Conservation (phyloP, 805 yeast species). For the Zygotorulaspora danielsina region DNA sequence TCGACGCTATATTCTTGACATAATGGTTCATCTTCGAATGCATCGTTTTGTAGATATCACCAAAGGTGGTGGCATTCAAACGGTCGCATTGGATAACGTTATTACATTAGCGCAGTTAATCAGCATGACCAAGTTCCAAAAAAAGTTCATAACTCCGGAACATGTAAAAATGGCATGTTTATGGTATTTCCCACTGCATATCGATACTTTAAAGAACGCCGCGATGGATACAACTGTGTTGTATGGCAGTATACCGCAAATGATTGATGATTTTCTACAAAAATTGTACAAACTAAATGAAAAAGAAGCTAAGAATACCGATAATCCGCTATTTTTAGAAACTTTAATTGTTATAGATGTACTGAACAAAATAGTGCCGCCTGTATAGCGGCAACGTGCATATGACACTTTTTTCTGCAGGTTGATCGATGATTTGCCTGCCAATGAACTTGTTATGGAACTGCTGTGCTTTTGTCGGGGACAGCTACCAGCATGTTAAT, state of each 20-base stretch:
- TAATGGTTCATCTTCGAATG: slow-evolving; percentile 50
- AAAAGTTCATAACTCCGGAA: slow-evolving; percentile 47
- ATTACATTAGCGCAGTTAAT: slow-evolving; percentile 40
- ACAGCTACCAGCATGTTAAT: too few species aligned
- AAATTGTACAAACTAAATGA: slow-evolving; percentile 20
- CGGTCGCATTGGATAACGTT: slow-evolving; percentile 45
- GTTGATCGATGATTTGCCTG: too few species aligned
- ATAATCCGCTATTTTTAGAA: slow-evolving; percentile 32
- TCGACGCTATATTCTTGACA: slow-evolving; percentile 54
- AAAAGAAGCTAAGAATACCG: slow-evolving; percentile 16
- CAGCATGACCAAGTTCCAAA: slow-evolving; percentile 33
- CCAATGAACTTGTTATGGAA: too few species aligned
- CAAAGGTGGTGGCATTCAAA: slow-evolving; percentile 47
- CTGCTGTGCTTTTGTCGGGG: too few species aligned
- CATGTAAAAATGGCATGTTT: slow-evolving; percentile 47
- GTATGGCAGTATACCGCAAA: slow-evolving; percentile 30
- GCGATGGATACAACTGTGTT: slow-evolving; percentile 31
- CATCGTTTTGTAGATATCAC: slow-evolving; percentile 47
- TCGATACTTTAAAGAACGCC: slow-evolving; percentile 43
- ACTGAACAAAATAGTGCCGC: slow-evolving; percentile 46
- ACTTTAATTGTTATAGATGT: slow-evolving; percentile 51
- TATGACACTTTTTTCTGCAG: too few species aligned
- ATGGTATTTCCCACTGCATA: slow-evolving; percentile 48
- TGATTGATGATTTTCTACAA: slow-evolving; percentile 26
- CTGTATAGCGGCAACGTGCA: too few species aligned